A percentile compares a stretch with the other conserved stretches of the same genome.
phyloP scores from a whole-genome alignment of 495 filamentous ascomycete genomes.

The Aspergillus panamensis region DNA sequence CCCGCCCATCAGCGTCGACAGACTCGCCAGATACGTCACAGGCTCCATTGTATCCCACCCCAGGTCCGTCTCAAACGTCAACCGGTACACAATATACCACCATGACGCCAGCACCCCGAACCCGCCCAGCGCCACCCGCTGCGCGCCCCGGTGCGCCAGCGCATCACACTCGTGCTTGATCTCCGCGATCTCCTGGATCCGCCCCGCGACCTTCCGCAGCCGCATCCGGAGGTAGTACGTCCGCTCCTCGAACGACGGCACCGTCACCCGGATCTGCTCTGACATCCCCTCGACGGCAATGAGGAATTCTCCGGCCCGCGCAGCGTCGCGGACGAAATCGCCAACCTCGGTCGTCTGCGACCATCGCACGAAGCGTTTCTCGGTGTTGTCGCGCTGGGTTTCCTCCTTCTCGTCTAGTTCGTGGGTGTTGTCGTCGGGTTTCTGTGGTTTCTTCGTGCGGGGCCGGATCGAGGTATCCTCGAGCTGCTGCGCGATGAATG shows the following conservation, averaged over 20 bases:
- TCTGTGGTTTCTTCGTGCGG: slow-evolving; percentile 22
- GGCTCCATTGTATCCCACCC: slow-evolving; percentile 95
- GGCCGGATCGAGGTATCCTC: slow-evolving; percentile 55
- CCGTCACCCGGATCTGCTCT: slow-evolving; percentile 68
- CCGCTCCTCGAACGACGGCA: slow-evolving; percentile 84
- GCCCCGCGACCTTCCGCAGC: slow-evolving; percentile 64
- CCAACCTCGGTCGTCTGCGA: slow-evolving; percentile 84
- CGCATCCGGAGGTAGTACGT: slow-evolving; percentile 80
- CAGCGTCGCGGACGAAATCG: slow-evolving; percentile 91
- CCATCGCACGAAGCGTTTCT: slow-evolving; percentile 76
- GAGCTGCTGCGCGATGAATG: slow-evolving; percentile 76
- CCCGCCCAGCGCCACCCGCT: slow-evolving; percentile 75
- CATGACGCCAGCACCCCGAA: slow-evolving; percentile 67
- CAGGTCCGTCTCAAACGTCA: slow-evolving; percentile 73
- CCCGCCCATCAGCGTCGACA: slow-evolving; percentile 79
- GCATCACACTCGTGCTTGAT: slow-evolving; percentile 81
- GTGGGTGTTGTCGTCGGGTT: slow-evolving; percentile 28
- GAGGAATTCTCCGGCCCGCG: slow-evolving; percentile 76
- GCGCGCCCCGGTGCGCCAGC: slow-evolving; percentile 69
- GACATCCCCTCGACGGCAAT: slow-evolving; percentile 74
- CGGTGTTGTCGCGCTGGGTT: slow-evolving; percentile 40
- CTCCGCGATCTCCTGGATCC: slow-evolving; percentile 61
- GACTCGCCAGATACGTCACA: slow-evolving; percentile 80
- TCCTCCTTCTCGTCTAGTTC: slow-evolving; percentile 33
- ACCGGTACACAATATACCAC: slow-evolving; percentile 75